Percentiles rank a stretch among this genome's conserved stretches.
Conservation (phyloP, 352 stramenopile genomes). For the Phytophthora idaei region DNA sequence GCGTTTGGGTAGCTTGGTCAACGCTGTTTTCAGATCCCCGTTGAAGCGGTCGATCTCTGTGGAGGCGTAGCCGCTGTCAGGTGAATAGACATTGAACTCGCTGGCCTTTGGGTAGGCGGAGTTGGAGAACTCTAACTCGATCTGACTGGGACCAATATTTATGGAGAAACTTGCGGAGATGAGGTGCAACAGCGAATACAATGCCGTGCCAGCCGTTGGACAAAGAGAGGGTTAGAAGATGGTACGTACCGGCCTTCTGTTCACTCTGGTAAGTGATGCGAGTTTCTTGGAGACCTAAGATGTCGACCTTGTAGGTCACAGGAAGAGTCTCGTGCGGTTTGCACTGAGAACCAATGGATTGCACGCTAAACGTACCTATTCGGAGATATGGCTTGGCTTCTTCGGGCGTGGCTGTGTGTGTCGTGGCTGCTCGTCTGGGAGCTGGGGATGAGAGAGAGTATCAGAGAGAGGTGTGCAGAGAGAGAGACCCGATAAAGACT, state of each 20-base stretch:
- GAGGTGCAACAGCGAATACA: slow-evolving; percentile 13
- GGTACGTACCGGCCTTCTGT: slow-evolving; percentile 17
- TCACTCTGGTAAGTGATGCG: slow-evolving; percentile 7
- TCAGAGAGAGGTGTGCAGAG: slow-evolving; percentile 9
- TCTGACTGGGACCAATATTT: slow-evolving; percentile 11
- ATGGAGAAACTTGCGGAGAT: slow-evolving; percentile 7
- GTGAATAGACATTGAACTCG: slow-evolving; percentile 16
- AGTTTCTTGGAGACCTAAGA: slow-evolving; percentile 16
- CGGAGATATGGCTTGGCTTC: slow-evolving; percentile 4
- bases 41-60: slow-evolving; percentile 2
- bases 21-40: background rate
- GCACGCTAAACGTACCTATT: slow-evolving; percentile 15
- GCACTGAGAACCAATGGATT: slow-evolving; percentile 14
- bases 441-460: slow-evolving; percentile 8
- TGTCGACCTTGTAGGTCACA: slow-evolving; percentile 13
- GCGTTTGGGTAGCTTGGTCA: background rate
- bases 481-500: slow-evolving; percentile 19
- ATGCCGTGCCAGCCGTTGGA: slow-evolving; percentile 18
- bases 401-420: background rate
- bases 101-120: slow-evolving; percentile 1
- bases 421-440: slow-evolving; percentile 10
- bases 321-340: slow-evolving; percentile 15
- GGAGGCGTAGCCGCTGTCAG: background rate
- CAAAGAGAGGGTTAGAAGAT: slow-evolving; percentile 3
- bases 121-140: slow-evolving; percentile 9